A percentile compares a stretch with the other conserved stretches of the same genome.
phyloP scores from a whole-genome alignment of 805 yeast genomes.

The Candida chilensis region DNA sequence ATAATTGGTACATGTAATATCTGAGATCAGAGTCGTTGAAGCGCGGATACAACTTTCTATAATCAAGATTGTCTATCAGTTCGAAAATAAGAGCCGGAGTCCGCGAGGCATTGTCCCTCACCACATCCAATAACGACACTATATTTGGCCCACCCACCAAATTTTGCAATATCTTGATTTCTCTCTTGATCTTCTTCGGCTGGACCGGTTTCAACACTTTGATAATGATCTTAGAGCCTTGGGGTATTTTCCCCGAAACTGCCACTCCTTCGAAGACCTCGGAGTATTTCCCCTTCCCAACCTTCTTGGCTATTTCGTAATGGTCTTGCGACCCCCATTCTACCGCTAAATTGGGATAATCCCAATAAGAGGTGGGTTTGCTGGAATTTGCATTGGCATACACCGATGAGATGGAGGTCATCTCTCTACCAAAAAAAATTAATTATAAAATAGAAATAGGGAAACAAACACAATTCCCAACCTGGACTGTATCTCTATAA shows the following conservation, averaged over 20 bases:
- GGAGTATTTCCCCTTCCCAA: conserved; percentile 90
- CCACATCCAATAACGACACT: conserved; percentile 69
- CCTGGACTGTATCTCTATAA: too few relatives aligned
- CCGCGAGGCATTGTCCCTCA: conserved; percentile 74
- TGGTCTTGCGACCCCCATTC: conserved; percentile 82
- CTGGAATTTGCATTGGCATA: conserved; percentile 71
- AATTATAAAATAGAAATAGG: too few relatives aligned
- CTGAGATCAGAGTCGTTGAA: conserved; percentile 69
- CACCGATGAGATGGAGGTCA: conserved; percentile 70
- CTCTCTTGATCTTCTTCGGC: conserved; percentile 86
- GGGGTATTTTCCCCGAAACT: conserved; percentile 48
- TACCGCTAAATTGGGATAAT: conserved; percentile 45
- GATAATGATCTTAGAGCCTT: conserved; percentile 65
- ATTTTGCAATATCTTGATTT: conserved; percentile 80
- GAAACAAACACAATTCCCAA: too few relatives aligned
- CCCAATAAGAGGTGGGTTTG: conserved; percentile 83
- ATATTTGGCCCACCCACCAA: conserved; percentile 79
- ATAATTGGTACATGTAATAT: conserved; percentile 73
- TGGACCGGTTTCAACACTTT: conserved; percentile 92
- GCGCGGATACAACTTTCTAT: conserved; percentile 77
- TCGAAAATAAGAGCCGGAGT: conserved; percentile 89
- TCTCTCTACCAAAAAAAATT: too few relatives aligned
- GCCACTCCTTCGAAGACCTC: conserved; percentile 88
- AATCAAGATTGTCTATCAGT: conserved; percentile 76
- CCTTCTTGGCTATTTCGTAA: conserved; percentile 75